These are phyloP conservation scores for Uronychia setigera DNA, from an alignment of 73 alveolate genomes.

Conservation along the genomic window DNA sequence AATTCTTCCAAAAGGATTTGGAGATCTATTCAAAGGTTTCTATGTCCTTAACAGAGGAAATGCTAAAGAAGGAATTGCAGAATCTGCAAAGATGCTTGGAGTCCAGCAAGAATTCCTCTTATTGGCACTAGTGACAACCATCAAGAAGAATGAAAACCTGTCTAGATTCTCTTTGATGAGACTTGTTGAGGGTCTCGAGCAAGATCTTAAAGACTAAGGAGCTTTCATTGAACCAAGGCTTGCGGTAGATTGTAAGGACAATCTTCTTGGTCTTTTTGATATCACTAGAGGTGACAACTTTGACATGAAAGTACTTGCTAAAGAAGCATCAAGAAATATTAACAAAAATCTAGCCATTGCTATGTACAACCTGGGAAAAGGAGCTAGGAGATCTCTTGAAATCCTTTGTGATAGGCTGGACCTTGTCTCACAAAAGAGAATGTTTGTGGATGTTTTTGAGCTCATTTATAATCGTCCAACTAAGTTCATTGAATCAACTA, in stretches of 20 bases:
- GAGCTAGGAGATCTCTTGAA: not conserved
- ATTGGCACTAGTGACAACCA: not conserved
- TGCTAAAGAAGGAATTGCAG: not conserved
- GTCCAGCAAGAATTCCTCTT: conserved; percentile 1
- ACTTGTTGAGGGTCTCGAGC: not conserved
- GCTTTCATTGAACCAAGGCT: not conserved
- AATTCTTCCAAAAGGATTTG: conserved; percentile 4
- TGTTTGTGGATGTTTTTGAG: not conserved
- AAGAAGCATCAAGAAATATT: not conserved
- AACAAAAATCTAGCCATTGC: not conserved
- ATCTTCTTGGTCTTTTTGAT: not conserved
- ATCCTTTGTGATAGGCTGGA: not conserved
- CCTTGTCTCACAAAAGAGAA: not conserved
- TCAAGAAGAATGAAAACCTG: not conserved
- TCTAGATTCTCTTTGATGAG: not conserved
- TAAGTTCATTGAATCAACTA: not conserved
- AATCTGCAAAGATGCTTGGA: conserved; percentile 1
- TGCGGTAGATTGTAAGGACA: not conserved
- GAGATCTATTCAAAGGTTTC: not conserved
- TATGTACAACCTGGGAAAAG: not conserved
- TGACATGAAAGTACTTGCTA: not conserved
- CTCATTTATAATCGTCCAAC: not conserved
- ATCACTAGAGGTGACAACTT: not conserved
- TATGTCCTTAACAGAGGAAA: conserved; percentile 9
- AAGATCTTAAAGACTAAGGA: not conserved